Conservation (phyloP, 331 rosid genomes). For the Arachis monticola region DNA sequence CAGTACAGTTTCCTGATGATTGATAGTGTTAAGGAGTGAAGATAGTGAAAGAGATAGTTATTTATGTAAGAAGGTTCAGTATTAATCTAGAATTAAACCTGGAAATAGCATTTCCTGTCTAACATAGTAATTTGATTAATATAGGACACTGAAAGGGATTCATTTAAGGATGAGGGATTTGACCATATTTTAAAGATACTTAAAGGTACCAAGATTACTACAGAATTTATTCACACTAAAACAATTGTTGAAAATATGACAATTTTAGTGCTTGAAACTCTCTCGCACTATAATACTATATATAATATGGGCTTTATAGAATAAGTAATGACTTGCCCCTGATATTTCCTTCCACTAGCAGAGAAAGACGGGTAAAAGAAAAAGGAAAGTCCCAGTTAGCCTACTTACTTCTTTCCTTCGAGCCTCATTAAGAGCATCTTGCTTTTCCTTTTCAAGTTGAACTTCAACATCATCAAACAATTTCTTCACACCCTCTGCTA, state of each 20-base stretch:
- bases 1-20: slow-evolving; percentile 19
- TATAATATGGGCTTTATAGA: neutral
- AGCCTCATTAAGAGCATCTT: slow-evolving; percentile 82
- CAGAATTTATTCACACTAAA: neutral
- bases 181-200: slow-evolving; percentile 3
- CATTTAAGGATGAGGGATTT: neutral
- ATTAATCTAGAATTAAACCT: slow-evolving; percentile 14
- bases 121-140: neutral
- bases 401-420: slow-evolving; percentile 78
- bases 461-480: slow-evolving; percentile 71
- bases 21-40: slow-evolving; percentile 1
- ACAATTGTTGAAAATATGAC: neutral
- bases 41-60: neutral
- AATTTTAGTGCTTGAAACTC: slow-evolving; percentile 10
- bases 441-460: slow-evolving; percentile 81
- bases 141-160: slow-evolving; percentile 5
- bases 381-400: neutral
- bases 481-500: slow-evolving; percentile 67
- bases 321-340: neutral
- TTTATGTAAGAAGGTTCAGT: neutral
- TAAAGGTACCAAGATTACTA: slow-evolving; percentile 12
- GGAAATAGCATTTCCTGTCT: neutral
- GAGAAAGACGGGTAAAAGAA: neutral
- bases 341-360: neutral
- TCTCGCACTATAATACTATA: neutral